A percentile compares a stretch with the other conserved stretches of the same genome.
These are phyloP conservation scores for Primulina huaijiensis DNA, from an alignment of 257 asterid species.

Conservation along the genomic window DNA sequence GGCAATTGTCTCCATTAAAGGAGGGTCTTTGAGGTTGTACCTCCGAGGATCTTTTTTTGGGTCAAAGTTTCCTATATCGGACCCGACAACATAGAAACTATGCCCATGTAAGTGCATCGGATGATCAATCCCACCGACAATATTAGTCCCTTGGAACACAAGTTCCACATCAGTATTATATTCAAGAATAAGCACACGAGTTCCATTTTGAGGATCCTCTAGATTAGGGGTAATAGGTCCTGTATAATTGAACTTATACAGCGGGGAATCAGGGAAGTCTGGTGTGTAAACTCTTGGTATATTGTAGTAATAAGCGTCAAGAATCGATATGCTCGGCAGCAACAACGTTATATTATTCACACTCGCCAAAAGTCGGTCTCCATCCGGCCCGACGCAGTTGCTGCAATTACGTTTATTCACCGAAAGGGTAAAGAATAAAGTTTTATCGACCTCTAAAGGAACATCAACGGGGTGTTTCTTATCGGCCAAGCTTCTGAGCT, in stretches of 20 bases:
- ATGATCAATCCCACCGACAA: conserved; percentile 47
- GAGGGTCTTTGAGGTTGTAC: conserved; percentile 41
- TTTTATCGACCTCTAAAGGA: conserved; percentile 26
- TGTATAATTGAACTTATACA: conserved; percentile 35
- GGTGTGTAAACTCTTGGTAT: conserved; percentile 37
- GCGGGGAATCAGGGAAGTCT: conserved; percentile 46
- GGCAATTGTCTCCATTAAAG: conserved; percentile 31
- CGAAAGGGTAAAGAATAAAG: conserved; percentile 37
- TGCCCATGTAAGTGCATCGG: conserved; percentile 75
- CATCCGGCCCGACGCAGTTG: conserved; percentile 9
- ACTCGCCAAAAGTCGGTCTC: conserved; percentile 45
- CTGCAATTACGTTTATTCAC: too few species aligned
- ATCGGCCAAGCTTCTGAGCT: conserved; percentile 39
- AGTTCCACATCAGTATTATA: conserved; percentile 50
- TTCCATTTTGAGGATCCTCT: conserved; percentile 19
- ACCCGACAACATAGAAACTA: conserved; percentile 63
- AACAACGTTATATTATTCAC: conserved; percentile 54
- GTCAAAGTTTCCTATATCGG: conserved; percentile 54
- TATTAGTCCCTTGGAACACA: conserved; percentile 49
- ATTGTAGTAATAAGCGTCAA: conserved; percentile 56
- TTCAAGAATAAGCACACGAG: conserved; percentile 37
- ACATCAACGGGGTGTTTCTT: conserved; percentile 39
- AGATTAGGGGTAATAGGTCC: conserved; percentile 15
- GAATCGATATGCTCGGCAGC: conserved; percentile 36
- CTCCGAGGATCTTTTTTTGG: conserved; percentile 20